Conservation (phyloP, 2,329 filamentous ascomycete genomes). For the Colletotrichum incanum region DNA sequence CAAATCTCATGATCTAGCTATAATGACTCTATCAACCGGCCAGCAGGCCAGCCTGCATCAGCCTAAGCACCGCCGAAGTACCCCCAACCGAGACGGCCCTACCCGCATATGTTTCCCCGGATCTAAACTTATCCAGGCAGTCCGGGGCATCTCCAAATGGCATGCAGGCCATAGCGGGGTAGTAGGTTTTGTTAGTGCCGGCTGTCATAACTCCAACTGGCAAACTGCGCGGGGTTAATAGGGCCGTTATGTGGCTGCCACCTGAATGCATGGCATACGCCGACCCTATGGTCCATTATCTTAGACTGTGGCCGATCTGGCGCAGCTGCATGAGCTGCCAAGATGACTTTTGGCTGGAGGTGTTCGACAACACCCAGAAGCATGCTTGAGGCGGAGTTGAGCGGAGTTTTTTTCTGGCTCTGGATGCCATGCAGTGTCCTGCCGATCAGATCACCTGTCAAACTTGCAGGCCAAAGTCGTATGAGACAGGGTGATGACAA, state of each 20-base stretch:
- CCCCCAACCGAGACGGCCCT: constrained; percentile 38
- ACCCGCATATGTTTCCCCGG: constrained; percentile 31
- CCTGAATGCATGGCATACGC: neutral
- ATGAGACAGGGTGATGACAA: neutral
- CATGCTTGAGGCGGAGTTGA: constrained; percentile 28
- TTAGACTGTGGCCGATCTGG: neutral
- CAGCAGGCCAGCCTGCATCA: neutral
- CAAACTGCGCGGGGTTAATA: constrained; percentile 36
- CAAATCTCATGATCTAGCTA: neutral
- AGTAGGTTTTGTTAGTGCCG: constrained; percentile 31
- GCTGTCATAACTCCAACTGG: constrained; percentile 31
- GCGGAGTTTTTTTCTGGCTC: constrained; percentile 18
- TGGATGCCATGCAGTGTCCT: constrained; percentile 21
- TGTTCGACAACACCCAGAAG: neutral
- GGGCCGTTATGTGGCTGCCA: constrained; percentile 22
- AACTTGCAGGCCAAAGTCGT: neutral
- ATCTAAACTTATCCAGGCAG: constrained; percentile 34
- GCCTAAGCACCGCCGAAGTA: constrained; percentile 33
- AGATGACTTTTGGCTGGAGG: too few species aligned
- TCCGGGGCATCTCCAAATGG: constrained; percentile 28
- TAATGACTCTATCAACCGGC: neutral
- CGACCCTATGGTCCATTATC: neutral
- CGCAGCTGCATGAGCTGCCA: neutral
- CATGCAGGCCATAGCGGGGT: constrained; percentile 34
- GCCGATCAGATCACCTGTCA: constrained; percentile 29